Evolutionary conservation across 140 eudicot genomes (phyloP).

Genomic region (Cichorium intybus): DNA sequence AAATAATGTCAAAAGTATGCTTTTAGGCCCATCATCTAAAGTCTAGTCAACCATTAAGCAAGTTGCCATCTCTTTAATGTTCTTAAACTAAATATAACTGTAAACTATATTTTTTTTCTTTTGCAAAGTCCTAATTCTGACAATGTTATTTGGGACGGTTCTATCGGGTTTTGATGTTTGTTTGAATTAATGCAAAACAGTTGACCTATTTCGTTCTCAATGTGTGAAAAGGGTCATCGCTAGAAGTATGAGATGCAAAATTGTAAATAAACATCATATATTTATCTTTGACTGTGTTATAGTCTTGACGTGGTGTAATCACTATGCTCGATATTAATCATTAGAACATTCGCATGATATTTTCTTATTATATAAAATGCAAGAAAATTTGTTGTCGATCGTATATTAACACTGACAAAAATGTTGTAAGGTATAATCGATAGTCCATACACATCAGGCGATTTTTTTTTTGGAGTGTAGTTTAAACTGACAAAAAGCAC

Average conservation of each 20-base stretch:
- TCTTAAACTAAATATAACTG: background rate
- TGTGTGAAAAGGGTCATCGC: background rate
- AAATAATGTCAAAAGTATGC: slow-evolving; percentile 15
- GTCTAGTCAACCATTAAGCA: slow-evolving; percentile 33
- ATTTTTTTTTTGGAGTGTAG: slow-evolving; percentile 11
- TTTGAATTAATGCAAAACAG: slow-evolving; percentile 4
- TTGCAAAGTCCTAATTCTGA: background rate
- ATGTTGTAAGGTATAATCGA: background rate
- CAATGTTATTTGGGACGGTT: background rate
- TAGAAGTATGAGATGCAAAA: background rate
- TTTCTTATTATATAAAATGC: background rate
- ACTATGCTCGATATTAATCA: no score
- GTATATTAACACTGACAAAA: background rate
- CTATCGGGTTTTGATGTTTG: background rate
- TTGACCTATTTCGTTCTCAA: slow-evolving; percentile 8
- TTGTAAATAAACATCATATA: background rate
- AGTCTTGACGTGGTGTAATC: background rate
- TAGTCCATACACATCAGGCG: slow-evolving; percentile 6
- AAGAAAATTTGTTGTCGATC: background rate
- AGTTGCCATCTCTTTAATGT: slow-evolving; percentile 19
- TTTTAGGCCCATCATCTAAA: slow-evolving; percentile 16
- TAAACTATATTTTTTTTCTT: background rate
- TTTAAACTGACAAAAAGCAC: slow-evolving; percentile 19
- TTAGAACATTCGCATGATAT: background rate
- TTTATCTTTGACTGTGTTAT: background rate